Percentiles rank a stretch among this genome's conserved stretches.
Conservation (phyloP, 257 asterid species). For the Ilex asprella region DNA sequence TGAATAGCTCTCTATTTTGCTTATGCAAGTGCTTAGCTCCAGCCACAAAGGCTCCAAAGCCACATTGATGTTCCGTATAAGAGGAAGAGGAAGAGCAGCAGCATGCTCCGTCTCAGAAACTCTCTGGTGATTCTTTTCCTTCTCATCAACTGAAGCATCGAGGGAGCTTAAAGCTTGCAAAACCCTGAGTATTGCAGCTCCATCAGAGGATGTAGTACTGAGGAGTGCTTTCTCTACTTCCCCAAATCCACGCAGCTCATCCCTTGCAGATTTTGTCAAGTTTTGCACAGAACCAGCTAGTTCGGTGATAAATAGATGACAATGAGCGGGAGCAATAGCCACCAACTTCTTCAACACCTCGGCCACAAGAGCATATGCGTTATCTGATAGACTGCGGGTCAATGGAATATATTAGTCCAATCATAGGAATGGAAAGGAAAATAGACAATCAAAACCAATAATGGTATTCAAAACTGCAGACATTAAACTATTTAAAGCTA, state of each 20-base stretch:
- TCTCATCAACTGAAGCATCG: conserved; percentile 50
- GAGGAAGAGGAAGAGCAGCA: conserved; percentile 44
- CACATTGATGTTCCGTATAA: conserved; percentile 61
- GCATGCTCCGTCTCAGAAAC: conserved; percentile 45
- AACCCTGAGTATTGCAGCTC: conserved; percentile 87
- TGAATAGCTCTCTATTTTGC: conserved; percentile 77
- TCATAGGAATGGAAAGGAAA: too few species aligned
- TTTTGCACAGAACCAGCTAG: conserved; percentile 72
- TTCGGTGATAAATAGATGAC: conserved; percentile 77
- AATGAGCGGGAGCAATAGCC: conserved; percentile 66
- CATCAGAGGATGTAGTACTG: conserved; percentile 58
- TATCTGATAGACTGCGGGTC: conserved; percentile 70
- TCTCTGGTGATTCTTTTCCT: conserved; percentile 40
- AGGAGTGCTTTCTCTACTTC: conserved; percentile 76
- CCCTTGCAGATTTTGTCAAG: conserved; percentile 70
- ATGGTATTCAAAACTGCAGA: too few species aligned
- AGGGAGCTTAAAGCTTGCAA: conserved; percentile 85
- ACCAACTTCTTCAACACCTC: conserved; percentile 80
- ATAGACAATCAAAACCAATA: too few species aligned
- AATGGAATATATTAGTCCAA: background rate
- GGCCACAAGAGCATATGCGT: conserved; percentile 75
- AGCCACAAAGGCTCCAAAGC: conserved; percentile 90
- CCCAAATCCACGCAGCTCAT: conserved; percentile 64
- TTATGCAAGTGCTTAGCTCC: conserved; percentile 82
- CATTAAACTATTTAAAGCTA: too few species aligned